Percentiles rank a stretch among this genome's conserved stretches.
These are phyloP conservation scores for Cordyceps cateniannulata DNA, from an alignment of 2,329 filamentous ascomycete species.

Conservation along the genomic window DNA sequence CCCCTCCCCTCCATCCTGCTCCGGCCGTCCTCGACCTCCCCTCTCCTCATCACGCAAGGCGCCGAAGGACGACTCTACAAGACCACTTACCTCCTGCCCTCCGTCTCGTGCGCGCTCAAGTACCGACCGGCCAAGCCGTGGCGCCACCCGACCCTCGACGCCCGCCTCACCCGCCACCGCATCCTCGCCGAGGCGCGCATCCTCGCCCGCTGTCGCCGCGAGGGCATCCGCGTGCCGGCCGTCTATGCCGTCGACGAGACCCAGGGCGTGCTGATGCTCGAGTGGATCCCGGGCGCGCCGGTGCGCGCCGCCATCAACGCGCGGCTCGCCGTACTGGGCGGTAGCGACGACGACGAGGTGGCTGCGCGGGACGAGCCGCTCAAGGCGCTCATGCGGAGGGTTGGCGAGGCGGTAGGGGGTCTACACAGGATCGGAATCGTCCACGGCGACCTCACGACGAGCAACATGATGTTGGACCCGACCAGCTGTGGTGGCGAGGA, in stretches of 20 bases:
- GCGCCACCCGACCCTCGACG: constrained; percentile 83
- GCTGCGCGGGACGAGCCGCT: constrained; percentile 44
- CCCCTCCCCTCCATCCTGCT: constrained; percentile 60
- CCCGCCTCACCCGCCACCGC: constrained; percentile 76
- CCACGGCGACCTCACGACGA: constrained; percentile 94
- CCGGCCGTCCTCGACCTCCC: constrained; percentile 51
- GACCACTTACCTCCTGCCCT: constrained; percentile 67
- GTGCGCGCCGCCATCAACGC: constrained; percentile 64
- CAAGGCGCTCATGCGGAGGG: constrained; percentile 57
- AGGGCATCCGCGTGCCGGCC: constrained; percentile 75
- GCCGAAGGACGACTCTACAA: constrained; percentile 93
- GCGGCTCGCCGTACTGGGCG: constrained; percentile 55
- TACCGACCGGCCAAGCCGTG: constrained; percentile 87
- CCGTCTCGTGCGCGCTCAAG: constrained; percentile 73
- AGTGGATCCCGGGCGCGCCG: constrained; percentile 73
- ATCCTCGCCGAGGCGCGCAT: constrained; percentile 86
- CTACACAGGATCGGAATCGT: constrained; percentile 82
- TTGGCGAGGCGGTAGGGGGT: constrained; percentile 64
- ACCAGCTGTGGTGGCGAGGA: constrained; percentile 14
- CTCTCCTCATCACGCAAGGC: constrained; percentile 78
- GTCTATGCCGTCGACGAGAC: constrained; percentile 63
- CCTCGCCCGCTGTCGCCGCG: constrained; percentile 68
- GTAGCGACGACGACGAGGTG: constrained; percentile 24
- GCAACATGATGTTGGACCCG: constrained; percentile 78
- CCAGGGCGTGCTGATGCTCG: constrained; percentile 70